These are phyloP conservation scores for Penicillium longicatenatum DNA, from an alignment of 495 filamentous ascomycete species.

Conservation along the genomic window DNA sequence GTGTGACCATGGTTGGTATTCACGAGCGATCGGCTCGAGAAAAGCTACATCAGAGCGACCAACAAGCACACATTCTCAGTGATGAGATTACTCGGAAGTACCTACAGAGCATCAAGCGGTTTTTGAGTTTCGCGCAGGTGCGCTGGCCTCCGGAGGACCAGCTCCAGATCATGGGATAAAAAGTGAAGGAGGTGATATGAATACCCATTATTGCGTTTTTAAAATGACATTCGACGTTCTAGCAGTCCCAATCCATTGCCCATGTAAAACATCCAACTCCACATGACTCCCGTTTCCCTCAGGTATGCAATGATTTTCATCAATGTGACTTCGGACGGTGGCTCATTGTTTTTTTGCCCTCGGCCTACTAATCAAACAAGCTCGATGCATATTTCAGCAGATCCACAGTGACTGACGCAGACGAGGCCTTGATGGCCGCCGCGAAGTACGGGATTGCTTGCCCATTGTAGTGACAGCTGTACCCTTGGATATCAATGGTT, in stretches of 20 bases:
- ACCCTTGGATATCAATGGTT: slow-evolving; percentile 28
- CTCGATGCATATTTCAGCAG: slow-evolving; percentile 29
- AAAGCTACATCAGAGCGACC: slow-evolving; percentile 86
- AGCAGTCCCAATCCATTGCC: neutral
- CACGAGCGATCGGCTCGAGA: slow-evolving; percentile 94
- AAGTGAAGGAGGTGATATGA: neutral
- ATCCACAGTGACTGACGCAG: slow-evolving; percentile 23
- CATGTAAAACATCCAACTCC: too few relatives aligned
- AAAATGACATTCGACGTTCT: neutral
- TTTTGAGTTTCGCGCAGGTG: slow-evolving; percentile 93
- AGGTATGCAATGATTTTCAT: neutral
- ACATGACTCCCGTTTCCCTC: neutral
- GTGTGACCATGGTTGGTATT: slow-evolving; percentile 95
- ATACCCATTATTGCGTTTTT: slow-evolving; percentile 12
- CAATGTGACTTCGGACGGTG: too few relatives aligned
- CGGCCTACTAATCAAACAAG: slow-evolving; percentile 13
- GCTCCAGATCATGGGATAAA: slow-evolving; percentile 91
- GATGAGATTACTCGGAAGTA: slow-evolving; percentile 95
- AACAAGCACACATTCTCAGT: slow-evolving; percentile 93
- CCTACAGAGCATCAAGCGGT: slow-evolving; percentile 96
- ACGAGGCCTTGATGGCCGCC: slow-evolving; percentile 30
- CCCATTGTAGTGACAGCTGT: slow-evolving; percentile 32
- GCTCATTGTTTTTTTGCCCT: neutral
- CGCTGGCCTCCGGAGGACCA: slow-evolving; percentile 94
- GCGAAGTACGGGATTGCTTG: slow-evolving; percentile 34